Evolutionary conservation across 2,329 filamentous ascomycete genomes (phyloP).

Genomic region (Pseudocercospora macadamiae): DNA sequence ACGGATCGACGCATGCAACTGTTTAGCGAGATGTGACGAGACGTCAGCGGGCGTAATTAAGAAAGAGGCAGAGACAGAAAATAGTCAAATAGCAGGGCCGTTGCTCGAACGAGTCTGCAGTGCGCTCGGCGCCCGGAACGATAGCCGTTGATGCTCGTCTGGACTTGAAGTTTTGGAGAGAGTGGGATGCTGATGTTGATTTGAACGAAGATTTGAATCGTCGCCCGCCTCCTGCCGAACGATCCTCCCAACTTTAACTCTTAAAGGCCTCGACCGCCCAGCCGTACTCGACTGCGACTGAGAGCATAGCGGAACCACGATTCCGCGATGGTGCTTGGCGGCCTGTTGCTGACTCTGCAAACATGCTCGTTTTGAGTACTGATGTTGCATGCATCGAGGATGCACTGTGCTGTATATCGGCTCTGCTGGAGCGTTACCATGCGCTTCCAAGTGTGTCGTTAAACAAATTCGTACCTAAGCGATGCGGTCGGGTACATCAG

Average conservation of each 20-base stretch:
- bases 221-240: not conserved
- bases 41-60: conserved; percentile 1
- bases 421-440: too few relatives aligned
- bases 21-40: conserved; percentile 5
- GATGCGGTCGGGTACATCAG: too few relatives aligned
- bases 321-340: not conserved
- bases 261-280: not conserved
- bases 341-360: not conserved
- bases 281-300: too few relatives aligned
- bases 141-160: not conserved
- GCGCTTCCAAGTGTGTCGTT: too few relatives aligned
- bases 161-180: not conserved
- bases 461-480: too few relatives aligned
- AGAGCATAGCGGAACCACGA: too few relatives aligned
- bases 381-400: too few relatives aligned
- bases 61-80: not conserved
- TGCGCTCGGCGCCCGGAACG: not conserved
- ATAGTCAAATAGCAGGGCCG: not conserved
- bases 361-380: too few relatives aligned
- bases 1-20: conserved; percentile 3
- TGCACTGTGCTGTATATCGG: too few relatives aligned
- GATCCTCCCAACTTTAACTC: conserved; percentile 10
- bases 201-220: not conserved
- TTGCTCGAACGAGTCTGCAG: not conserved
- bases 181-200: not conserved